A percentile compares a stretch with the other conserved stretches of the same genome.
phyloP scores from a whole-genome alignment of 257 asterid species.

The Salvia rosmarinus region DNA sequence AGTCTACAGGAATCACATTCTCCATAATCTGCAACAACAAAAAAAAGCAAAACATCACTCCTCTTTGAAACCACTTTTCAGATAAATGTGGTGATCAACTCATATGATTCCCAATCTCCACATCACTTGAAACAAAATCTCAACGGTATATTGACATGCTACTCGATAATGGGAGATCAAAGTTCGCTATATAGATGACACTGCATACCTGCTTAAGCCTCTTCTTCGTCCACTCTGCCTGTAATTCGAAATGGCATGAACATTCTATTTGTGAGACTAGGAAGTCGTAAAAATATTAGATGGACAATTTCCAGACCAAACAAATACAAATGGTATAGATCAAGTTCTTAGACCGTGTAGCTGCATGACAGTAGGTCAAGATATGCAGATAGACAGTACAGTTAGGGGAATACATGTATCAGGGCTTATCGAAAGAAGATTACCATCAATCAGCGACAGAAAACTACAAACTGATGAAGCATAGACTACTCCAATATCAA shows the following conservation, averaged over 20 bases:
- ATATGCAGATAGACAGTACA: slow-evolving; percentile 18
- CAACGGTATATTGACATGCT: too few species aligned
- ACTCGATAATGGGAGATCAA: too few species aligned
- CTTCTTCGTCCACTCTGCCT: slow-evolving; percentile 70
- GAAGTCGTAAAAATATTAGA: slow-evolving; percentile 20
- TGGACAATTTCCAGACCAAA: background rate
- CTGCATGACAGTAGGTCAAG: slow-evolving; percentile 21
- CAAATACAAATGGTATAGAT: slow-evolving; percentile 11
- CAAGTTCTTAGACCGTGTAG: slow-evolving; percentile 4
- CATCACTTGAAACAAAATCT: background rate
- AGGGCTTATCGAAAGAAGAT: background rate
- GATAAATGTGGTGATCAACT: background rate
- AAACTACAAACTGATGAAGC: slow-evolving; percentile 13
- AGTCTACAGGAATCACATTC: slow-evolving; percentile 78
- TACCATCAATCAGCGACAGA: slow-evolving; percentile 5
- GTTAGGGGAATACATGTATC: background rate
- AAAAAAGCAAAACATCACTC: too few species aligned
- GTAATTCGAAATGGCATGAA: slow-evolving; percentile 42
- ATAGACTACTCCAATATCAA: background rate
- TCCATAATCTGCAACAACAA: slow-evolving; percentile 65
- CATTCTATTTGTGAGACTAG: slow-evolving; percentile 35
- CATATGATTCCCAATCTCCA: background rate
- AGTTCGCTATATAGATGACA: slow-evolving; percentile 18
- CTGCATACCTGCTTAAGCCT: slow-evolving; percentile 68
- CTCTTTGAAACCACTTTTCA: background rate